Conservation (phyloP, 1,284 basidiomycete species). For the Flammula alnicola region DNA sequence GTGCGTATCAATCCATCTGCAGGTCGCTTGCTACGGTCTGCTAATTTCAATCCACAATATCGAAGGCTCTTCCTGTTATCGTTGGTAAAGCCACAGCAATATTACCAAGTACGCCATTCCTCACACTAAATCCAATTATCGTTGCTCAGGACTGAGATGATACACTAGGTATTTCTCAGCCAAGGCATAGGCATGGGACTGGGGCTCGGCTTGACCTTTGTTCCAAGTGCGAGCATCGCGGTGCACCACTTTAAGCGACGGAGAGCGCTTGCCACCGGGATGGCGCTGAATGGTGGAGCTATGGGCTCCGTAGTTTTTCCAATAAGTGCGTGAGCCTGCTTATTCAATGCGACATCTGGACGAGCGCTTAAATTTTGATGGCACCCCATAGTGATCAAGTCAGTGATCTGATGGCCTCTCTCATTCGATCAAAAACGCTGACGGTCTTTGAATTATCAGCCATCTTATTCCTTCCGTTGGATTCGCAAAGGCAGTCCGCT, state of each 20-base stretch:
- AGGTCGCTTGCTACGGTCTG: neutral
- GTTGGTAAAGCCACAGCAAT: constrained; percentile 26
- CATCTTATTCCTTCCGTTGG: constrained; percentile 27
- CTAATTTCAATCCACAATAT: neutral
- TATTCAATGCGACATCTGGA: constrained; percentile 5
- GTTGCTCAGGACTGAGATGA: neutral
- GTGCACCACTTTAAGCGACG: constrained; percentile 45
- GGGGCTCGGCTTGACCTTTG: constrained; percentile 27
- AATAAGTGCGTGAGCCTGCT: constrained; percentile 29
- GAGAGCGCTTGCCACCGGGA: constrained; percentile 46
- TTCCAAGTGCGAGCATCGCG: constrained; percentile 41
- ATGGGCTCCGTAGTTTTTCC: constrained; percentile 34
- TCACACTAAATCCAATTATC: neutral
- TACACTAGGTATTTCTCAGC: constrained; percentile 41
- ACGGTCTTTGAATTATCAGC: constrained; percentile 1
- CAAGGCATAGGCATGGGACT: constrained; percentile 52
- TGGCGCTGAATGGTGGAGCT: constrained; percentile 41
- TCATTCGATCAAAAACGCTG: neutral
- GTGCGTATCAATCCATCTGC: constrained; percentile 7
- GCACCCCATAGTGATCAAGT: constrained; percentile 36
- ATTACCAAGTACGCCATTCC: constrained; percentile 24
- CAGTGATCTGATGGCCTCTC: constrained; percentile 6
- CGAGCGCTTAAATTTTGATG: constrained; percentile 35
- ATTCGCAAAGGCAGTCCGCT: constrained; percentile 26
- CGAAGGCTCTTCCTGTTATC: constrained; percentile 32